Conservation (phyloP, 257 asterid genomes). For the Forsythia suspensa region DNA sequence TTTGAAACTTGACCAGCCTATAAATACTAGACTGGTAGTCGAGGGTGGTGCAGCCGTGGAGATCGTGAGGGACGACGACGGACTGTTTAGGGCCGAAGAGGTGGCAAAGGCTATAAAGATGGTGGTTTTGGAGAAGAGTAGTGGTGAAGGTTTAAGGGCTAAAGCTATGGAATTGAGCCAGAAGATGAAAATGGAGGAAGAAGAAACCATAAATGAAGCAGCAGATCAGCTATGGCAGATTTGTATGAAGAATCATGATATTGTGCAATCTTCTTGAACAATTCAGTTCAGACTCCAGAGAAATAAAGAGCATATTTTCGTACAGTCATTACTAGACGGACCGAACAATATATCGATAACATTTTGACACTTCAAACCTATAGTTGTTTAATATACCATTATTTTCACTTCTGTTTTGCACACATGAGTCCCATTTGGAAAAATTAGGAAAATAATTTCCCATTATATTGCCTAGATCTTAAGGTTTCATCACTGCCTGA, state of each 20-base stretch:
- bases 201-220: neutral
- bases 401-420: too few relatives aligned
- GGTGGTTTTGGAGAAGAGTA: slow-evolving; percentile 15
- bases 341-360: too few relatives aligned
- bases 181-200: slow-evolving; percentile 10
- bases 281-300: too few relatives aligned
- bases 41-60: slow-evolving; percentile 33
- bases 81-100: slow-evolving; percentile 20
- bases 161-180: slow-evolving; percentile 4
- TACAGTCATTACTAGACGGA: too few relatives aligned
- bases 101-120: slow-evolving; percentile 32
- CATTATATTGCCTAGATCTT: too few relatives aligned
- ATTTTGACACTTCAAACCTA: too few relatives aligned
- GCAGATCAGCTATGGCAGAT: neutral
- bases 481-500: too few relatives aligned
- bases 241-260: slow-evolving; percentile 21
- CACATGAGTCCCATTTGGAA: too few relatives aligned
- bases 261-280: neutral
- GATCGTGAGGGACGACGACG: slow-evolving; percentile 27
- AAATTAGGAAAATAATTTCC: too few relatives aligned
- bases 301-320: too few relatives aligned
- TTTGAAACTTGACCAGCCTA: slow-evolving; percentile 32
- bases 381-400: too few relatives aligned
- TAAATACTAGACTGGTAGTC: slow-evolving; percentile 27
- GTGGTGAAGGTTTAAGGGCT: neutral